Conservation (phyloP, 75 land plant genomes). For the Sequoiadendron giganteum region DNA sequence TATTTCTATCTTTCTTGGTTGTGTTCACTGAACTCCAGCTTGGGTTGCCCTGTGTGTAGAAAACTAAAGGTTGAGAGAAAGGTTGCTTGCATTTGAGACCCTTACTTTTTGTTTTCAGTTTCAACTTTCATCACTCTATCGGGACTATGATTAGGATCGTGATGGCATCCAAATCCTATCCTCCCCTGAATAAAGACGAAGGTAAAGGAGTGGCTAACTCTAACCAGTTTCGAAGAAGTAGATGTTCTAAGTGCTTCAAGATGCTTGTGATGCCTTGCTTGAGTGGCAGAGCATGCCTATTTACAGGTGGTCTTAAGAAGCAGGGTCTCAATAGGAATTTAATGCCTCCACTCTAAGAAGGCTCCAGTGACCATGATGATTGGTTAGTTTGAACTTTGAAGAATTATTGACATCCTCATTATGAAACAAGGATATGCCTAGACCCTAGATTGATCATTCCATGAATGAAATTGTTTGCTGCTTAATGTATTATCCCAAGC, state of each 20-base stretch:
- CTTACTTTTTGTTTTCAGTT: not conserved
- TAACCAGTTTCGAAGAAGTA: not conserved
- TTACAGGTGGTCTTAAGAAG: too few species aligned
- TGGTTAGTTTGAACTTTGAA: too few species aligned
- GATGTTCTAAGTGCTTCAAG: not conserved
- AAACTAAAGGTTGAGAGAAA: not conserved
- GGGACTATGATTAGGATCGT: not conserved
- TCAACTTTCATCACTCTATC: not conserved
- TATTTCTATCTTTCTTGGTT: not conserved
- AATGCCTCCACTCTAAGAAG: too few species aligned
- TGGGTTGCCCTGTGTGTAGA: not conserved
- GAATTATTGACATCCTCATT: too few species aligned
- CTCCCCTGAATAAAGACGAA: not conserved
- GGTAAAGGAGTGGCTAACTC: not conserved
- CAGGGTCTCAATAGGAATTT: too few species aligned
- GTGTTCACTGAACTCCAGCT: not conserved
- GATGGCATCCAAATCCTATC: not conserved
- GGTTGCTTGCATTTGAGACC: not conserved
- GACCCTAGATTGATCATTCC: too few species aligned
- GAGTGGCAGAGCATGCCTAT: too few species aligned
- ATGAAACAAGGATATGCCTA: too few species aligned
- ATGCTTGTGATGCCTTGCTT: not conserved
- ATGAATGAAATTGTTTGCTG: too few species aligned
- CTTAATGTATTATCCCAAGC: too few species aligned
- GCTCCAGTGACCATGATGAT: too few species aligned